phyloP scores from a whole-genome alignment of 2,329 filamentous ascomycete species.

The Pseudocercospora musae region DNA sequence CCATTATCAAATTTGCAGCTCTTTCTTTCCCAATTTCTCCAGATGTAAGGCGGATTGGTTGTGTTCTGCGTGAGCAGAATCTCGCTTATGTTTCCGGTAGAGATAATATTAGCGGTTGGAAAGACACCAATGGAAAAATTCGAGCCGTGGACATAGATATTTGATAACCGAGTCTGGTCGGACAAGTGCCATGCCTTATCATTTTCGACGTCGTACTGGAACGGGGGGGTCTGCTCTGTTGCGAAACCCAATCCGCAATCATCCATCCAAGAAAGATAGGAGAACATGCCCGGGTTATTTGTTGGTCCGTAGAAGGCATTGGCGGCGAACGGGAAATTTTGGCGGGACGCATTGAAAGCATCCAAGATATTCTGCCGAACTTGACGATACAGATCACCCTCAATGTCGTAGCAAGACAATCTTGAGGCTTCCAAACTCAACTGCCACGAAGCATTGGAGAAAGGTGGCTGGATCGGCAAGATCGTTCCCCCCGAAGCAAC shows the following conservation, averaged over 20 bases:
- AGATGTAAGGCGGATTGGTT: neutral
- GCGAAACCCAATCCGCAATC: neutral
- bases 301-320: neutral
- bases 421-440: neutral
- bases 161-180: neutral
- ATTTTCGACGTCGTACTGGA: neutral
- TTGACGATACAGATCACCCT: neutral
- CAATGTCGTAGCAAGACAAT: slow-evolving; percentile 7
- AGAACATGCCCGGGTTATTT: slow-evolving; percentile 7
- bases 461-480: slow-evolving; percentile 9
- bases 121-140: neutral
- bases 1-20: neutral
- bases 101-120: neutral
- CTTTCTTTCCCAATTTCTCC: neutral
- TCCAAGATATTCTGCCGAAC: slow-evolving; percentile 5
- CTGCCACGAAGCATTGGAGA: slow-evolving; percentile 12
- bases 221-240: neutral
- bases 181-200: neutral
- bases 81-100: neutral
- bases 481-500: slow-evolving; percentile 7
- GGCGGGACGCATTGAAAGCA: neutral
- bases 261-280: slow-evolving; percentile 13
- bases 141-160: neutral
- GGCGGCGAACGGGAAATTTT: neutral
- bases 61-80: neutral